Base-by-base conservation (phyloP, 805 yeast genomes). In the Yarrowia porcina region DNA sequence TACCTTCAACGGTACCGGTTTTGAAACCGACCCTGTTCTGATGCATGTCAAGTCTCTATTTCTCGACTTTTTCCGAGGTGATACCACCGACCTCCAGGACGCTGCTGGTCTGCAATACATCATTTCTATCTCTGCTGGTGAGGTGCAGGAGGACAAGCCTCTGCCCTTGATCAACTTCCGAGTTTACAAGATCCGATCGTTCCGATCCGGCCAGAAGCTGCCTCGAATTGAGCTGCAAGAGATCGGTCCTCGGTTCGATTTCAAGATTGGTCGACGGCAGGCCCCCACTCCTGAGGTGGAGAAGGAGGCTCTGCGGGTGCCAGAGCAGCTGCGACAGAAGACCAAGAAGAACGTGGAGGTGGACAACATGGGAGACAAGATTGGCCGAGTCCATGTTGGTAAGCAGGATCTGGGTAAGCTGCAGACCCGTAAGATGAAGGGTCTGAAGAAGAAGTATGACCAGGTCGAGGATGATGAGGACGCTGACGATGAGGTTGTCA, bases 381-480 rank as follows among this genome's bases (percentile, higher is more conserved):
- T 94, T 66, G 99, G 97, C 70, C 89, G 93, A 77, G 85, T 94
- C 71, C 99, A 94, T 74, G 88, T 94, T 76, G 97, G 97, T 77
- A 86, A 86, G 75, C 99, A 94, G 80, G 98, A 94, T 74, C 80
- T 94, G 74, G 81, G 83, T 72, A 87, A 87, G 75, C 76, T 94
- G 73, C 99, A 94, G 78, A 93, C 99, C 6, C 85, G 99, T 78
- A 94, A 94, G 85, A 90, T 94, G 97, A 94, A 94, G 82, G 99
- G 99, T 74, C 81, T 94, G 72, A 94, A 94, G 79, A 81, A 89
- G 63, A 84, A 83, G 74, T 92, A 82, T 70, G 97, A 92, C 73
- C 97, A 90, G 76, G 77, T 75, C 42, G 87, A 81, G 59, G 84
- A 79, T 42, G 82, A 78, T 61, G 85, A 79, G 47, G 83, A 78